Evolutionary conservation across 805 yeast genomes (phyloP).

Genomic region (Kregervanrija delftensis): DNA sequence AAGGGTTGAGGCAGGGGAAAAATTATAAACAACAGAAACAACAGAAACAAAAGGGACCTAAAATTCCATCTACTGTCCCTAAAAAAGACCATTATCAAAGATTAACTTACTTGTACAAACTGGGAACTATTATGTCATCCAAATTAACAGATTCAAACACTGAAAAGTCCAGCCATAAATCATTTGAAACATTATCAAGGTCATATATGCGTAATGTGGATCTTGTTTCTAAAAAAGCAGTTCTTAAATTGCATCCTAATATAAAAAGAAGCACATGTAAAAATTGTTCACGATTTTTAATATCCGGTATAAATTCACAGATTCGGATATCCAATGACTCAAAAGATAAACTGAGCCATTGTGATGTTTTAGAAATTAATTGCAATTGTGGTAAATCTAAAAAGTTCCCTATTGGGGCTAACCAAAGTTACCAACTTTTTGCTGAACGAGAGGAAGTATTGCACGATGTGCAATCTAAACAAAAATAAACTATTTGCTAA

Average conservation of each 20-base stretch:
- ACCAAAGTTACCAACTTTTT: slow-evolving; percentile 43
- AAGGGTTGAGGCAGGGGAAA: too few species aligned
- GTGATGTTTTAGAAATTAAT: slow-evolving; percentile 40
- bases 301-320: slow-evolving; percentile 40
- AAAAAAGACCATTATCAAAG: slow-evolving; percentile 56
- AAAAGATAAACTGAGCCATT: slow-evolving; percentile 20
- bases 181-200: slow-evolving; percentile 41
- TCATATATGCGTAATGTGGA: slow-evolving; percentile 49
- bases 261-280: slow-evolving; percentile 69
- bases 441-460: slow-evolving; percentile 31
- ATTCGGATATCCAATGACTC: slow-evolving; percentile 37
- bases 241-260: slow-evolving; percentile 54
- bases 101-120: slow-evolving; percentile 52
- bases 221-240: slow-evolving; percentile 60
- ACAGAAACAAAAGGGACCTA: slow-evolving; percentile 8
- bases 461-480: slow-evolving; percentile 4
- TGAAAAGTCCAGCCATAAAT: slow-evolving; percentile 1
- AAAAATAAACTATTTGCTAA: not conserved
- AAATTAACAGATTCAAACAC: slow-evolving; percentile 1
- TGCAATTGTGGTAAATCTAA: slow-evolving; percentile 52
- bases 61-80: slow-evolving; percentile 34
- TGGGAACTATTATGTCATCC: slow-evolving; percentile 35
- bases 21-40: not conserved
- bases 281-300: slow-evolving; percentile 44
- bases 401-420: slow-evolving; percentile 56